A percentile compares a stretch with the other conserved stretches of the same genome.
phyloP scores from a whole-genome alignment of 208 protist genomes.

The Trypanosoma cruzi region DNA sequence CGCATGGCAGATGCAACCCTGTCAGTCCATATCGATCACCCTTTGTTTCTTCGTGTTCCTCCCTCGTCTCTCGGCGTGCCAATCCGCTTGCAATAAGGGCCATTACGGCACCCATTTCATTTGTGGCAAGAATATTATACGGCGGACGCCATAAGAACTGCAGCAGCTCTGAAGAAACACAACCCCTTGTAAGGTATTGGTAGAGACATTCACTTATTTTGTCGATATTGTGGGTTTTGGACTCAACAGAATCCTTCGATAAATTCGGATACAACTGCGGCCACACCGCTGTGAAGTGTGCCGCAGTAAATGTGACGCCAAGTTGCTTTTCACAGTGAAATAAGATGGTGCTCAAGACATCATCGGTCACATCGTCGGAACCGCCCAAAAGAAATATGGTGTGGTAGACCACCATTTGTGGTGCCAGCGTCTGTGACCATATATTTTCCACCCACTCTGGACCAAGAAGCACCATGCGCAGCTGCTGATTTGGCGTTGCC shows the following conservation, averaged over 20 bases:
- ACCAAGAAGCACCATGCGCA: conserved; percentile 18
- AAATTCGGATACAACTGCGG: neutral
- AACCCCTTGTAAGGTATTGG: conserved; percentile 10
- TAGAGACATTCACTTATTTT: conserved; percentile 10
- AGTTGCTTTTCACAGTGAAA: conserved; percentile 11
- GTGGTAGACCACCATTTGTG: conserved; percentile 16
- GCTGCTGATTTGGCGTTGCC: neutral
- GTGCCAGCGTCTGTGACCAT: conserved; percentile 22
- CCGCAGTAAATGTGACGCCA: conserved; percentile 8
- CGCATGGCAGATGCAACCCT: conserved; percentile 8
- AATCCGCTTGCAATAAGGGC: conserved; percentile 13
- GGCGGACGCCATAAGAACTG: conserved; percentile 21
- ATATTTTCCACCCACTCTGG: conserved; percentile 22
- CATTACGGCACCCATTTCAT: conserved; percentile 6
- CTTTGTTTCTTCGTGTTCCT: neutral
- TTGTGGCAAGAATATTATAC: conserved; percentile 8
- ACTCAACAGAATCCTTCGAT: neutral
- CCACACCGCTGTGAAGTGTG: conserved; percentile 14
- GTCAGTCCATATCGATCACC: neutral
- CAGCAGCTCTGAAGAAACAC: conserved; percentile 8
- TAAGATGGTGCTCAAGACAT: neutral
- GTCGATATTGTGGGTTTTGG: neutral
- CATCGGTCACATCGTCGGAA: neutral
- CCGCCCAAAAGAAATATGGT: neutral
- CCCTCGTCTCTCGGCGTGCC: neutral